Evolutionary conservation across 129 eudicot species (phyloP).

Genomic region (Scalesia atractyloides): DNA sequence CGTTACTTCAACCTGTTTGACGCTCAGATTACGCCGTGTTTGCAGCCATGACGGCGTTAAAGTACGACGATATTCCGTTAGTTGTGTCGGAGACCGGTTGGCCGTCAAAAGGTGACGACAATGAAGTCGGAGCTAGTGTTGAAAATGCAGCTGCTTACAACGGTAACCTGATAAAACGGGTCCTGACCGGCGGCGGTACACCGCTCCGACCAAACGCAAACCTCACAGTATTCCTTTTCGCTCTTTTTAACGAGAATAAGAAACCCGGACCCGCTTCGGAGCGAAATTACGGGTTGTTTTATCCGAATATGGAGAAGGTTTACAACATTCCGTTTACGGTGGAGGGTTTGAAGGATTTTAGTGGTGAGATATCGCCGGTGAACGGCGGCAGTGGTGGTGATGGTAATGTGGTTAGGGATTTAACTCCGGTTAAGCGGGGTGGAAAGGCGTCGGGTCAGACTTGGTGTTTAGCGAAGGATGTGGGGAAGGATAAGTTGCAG

Average conservation of each 20-base stretch:
- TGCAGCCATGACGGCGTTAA: slow-evolving; percentile 80
- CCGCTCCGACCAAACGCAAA: slow-evolving; percentile 73
- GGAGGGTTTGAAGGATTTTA: slow-evolving; percentile 50
- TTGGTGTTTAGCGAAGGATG: slow-evolving; percentile 90
- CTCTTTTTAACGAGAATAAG: slow-evolving; percentile 83
- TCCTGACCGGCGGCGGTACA: slow-evolving; percentile 83
- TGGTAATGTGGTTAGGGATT: slow-evolving; percentile 23
- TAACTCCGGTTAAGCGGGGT: slow-evolving; percentile 34
- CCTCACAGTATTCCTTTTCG: slow-evolving; percentile 82
- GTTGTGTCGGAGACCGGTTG: slow-evolving; percentile 90
- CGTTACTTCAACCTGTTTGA: slow-evolving; percentile 81
- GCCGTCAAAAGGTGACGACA: slow-evolving; percentile 84
- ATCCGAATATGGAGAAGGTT: slow-evolving; percentile 68
- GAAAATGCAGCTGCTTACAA: slow-evolving; percentile 84
- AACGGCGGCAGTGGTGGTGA: slow-evolving; percentile 32
- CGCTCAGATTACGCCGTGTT: slow-evolving; percentile 91
- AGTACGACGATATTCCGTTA: slow-evolving; percentile 59
- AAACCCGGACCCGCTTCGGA: slow-evolving; percentile 75
- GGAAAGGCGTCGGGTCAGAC: slow-evolving; percentile 50
- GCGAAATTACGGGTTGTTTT: slow-evolving; percentile 84
- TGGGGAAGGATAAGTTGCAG: slow-evolving; percentile 69
- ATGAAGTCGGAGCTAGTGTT: slow-evolving; percentile 69
- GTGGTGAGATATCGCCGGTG: slow-evolving; percentile 35
- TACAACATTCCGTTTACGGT: slow-evolving; percentile 71
- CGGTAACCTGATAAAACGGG: slow-evolving; percentile 58